These are phyloP conservation scores for Aquilaria yunnanensis DNA, from an alignment of 345 rosid species.

Conservation along the genomic window DNA sequence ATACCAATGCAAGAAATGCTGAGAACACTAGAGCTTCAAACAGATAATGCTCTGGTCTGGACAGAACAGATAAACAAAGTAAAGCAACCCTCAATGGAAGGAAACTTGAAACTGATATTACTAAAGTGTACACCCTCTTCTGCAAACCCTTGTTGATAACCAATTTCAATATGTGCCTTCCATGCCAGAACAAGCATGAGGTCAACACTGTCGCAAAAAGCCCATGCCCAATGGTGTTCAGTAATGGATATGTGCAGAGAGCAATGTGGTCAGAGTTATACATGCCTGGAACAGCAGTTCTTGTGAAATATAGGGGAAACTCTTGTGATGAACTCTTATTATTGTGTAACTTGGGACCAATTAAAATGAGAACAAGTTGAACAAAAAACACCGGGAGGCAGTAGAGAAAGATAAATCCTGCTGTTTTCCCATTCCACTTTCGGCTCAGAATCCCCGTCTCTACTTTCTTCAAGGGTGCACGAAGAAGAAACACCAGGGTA, in stretches of 20 bases:
- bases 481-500: slow-evolving; percentile 70
- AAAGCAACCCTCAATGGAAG: slow-evolving; percentile 72
- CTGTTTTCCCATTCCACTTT: slow-evolving; percentile 78
- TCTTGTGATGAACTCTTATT: slow-evolving; percentile 32
- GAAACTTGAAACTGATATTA: slow-evolving; percentile 72
- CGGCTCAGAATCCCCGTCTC: slow-evolving; percentile 55
- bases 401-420: slow-evolving; percentile 50
- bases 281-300: slow-evolving; percentile 22
- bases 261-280: slow-evolving; percentile 32
- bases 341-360: slow-evolving; percentile 57
- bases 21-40: slow-evolving; percentile 74
- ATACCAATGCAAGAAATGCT: slow-evolving; percentile 69
- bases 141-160: slow-evolving; percentile 86
- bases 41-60: slow-evolving; percentile 50
- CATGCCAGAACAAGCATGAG: slow-evolving; percentile 74
- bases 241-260: slow-evolving; percentile 76
- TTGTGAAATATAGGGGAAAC: slow-evolving; percentile 66
- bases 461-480: slow-evolving; percentile 70
- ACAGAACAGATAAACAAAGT: slow-evolving; percentile 67
- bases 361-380: slow-evolving; percentile 62
- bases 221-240: slow-evolving; percentile 74
- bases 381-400: slow-evolving; percentile 80
- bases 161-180: slow-evolving; percentile 72
- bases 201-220: slow-evolving; percentile 58
- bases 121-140: slow-evolving; percentile 72